Percentiles rank a stretch among this genome's conserved stretches.
These are phyloP conservation scores for Rubia peregrina DNA, from an alignment of 305 asterid genomes.

Conservation along the genomic window DNA sequence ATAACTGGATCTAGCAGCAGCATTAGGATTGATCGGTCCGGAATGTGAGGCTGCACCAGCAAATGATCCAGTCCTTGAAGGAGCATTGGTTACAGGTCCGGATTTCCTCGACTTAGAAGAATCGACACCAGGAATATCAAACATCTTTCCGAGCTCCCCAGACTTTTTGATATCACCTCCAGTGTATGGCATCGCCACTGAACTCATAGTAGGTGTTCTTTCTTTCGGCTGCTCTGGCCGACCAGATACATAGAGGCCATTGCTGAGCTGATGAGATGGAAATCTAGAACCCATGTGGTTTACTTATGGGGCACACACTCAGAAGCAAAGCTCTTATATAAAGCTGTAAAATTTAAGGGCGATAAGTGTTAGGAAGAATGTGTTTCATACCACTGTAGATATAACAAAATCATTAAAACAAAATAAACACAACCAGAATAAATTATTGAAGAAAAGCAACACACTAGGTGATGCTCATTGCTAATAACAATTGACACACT, in stretches of 20 bases:
- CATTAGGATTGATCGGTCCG: constrained; percentile 58
- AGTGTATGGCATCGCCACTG: constrained; percentile 90
- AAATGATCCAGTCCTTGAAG: constrained; percentile 55
- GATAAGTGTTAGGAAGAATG: constrained; percentile 23
- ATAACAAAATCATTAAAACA: constrained; percentile 10
- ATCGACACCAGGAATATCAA: constrained; percentile 62
- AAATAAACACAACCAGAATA: background rate
- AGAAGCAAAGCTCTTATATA: constrained; percentile 13
- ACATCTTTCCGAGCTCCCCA: constrained; percentile 97
- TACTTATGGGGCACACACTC: constrained; percentile 23
- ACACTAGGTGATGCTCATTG: constrained; percentile 13
- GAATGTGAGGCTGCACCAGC: constrained; percentile 63
- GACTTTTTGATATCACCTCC: constrained; percentile 94
- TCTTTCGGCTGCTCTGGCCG: constrained; percentile 96
- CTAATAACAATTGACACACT: constrained; percentile 2
- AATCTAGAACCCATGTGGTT: constrained; percentile 83
- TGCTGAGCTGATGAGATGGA: constrained; percentile 97
- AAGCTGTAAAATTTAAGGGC: constrained; percentile 21
- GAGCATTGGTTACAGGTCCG: constrained; percentile 56
- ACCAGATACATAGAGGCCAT: constrained; percentile 91
- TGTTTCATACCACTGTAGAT: constrained; percentile 11
- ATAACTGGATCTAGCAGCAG: constrained; percentile 59
- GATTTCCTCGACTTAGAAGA: constrained; percentile 79
- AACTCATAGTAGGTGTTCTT: constrained; percentile 66
- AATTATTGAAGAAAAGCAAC: constrained; percentile 9